A percentile compares a stretch with the other conserved stretches of the same genome.
These are phyloP conservation scores for Penicillium flavigenum DNA, from an alignment of 495 filamentous ascomycete species.

Conservation along the genomic window DNA sequence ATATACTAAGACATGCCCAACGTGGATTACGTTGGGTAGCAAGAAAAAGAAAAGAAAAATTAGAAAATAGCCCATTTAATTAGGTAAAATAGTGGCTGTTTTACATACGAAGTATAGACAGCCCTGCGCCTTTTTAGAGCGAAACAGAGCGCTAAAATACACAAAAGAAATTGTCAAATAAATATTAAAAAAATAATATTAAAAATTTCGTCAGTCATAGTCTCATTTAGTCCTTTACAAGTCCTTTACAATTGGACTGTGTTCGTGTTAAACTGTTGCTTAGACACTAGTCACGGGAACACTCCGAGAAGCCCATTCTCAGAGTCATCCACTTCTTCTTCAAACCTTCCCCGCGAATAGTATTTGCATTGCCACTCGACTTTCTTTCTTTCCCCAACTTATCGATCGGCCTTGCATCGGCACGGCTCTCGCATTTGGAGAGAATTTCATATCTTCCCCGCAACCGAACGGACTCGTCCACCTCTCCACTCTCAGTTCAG, in stretches of 20 bases:
- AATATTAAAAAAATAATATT: slow-evolving; percentile 4
- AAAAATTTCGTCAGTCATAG: slow-evolving; percentile 11
- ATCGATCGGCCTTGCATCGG: neutral
- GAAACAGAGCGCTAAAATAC: slow-evolving; percentile 6
- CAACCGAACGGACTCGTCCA: slow-evolving; percentile 22
- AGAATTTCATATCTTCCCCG: slow-evolving; percentile 26
- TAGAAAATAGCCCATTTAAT: slow-evolving; percentile 5
- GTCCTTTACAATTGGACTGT: slow-evolving; percentile 21
- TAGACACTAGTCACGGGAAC: slow-evolving; percentile 35
- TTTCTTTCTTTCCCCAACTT: slow-evolving; percentile 10
- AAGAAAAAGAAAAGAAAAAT: neutral
- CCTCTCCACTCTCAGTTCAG: slow-evolving; percentile 29
- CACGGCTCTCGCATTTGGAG: slow-evolving; percentile 4
- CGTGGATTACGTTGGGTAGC: slow-evolving; percentile 9
- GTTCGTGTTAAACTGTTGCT: slow-evolving; percentile 20
- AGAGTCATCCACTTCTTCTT: slow-evolving; percentile 16
- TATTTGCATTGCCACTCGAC: slow-evolving; percentile 5
- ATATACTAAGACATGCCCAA: neutral
- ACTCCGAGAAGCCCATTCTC: slow-evolving; percentile 14
- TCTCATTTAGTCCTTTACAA: neutral
- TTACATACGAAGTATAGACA: slow-evolving; percentile 18
- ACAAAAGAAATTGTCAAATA: neutral
- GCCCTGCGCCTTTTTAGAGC: neutral
- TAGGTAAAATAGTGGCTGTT: slow-evolving; percentile 20
- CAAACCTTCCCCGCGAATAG: slow-evolving; percentile 13